phyloP scores from a whole-genome alignment of 73 alveolate species.

The Paramecium sonneborni region DNA sequence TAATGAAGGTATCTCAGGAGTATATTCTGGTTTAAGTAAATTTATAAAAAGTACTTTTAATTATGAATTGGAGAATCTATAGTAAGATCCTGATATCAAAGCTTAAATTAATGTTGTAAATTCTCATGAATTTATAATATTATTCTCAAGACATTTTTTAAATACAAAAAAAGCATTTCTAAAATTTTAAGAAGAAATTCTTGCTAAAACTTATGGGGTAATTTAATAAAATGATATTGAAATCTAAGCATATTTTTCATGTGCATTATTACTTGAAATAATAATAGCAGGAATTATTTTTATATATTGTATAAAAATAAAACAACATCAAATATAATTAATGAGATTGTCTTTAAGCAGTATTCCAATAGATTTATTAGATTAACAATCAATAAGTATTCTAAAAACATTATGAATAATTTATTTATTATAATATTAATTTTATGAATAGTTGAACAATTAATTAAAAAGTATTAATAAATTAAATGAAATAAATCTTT shows the following conservation, averaged over 20 bases:
- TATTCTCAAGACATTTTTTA: background rate
- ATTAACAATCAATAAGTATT: background rate
- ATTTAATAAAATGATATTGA: background rate
- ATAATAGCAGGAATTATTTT: background rate
- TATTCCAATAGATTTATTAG: conserved; percentile 21
- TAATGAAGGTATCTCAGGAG: background rate
- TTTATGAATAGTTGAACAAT: background rate
- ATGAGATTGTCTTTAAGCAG: background rate
- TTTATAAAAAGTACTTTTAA: background rate
- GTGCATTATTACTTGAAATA: background rate
- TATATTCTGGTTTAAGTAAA: background rate
- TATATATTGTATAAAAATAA: background rate
- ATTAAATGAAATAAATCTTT: background rate
- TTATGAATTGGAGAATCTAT: background rate
- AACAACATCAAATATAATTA: background rate
- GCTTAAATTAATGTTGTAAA: background rate
- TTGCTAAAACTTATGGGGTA: background rate
- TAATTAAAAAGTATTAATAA: background rate
- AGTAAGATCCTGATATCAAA: background rate
- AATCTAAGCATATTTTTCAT: background rate
- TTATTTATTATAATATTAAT: background rate
- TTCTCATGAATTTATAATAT: background rate
- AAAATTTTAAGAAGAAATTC: background rate
- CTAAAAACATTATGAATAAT: background rate
- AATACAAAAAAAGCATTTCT: background rate